These are phyloP conservation scores for Mucor sp. DNA, from an alignment of 371 early-diverging fungal species.

Conservation along the genomic window DNA sequence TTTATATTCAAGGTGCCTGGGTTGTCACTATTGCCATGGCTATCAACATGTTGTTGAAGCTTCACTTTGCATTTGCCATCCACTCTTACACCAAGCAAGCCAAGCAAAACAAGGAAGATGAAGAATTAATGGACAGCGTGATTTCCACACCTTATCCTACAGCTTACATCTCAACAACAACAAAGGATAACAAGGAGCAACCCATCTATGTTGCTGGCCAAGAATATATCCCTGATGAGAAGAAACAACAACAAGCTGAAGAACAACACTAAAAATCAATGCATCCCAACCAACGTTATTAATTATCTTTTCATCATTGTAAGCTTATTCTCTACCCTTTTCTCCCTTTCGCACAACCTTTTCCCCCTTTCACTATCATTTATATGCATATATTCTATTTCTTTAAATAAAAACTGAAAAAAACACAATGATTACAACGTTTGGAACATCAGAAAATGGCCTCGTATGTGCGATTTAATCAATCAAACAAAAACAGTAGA, in stretches of 20 bases:
- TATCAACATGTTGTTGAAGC: slow-evolving; percentile 42
- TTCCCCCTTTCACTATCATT: not conserved
- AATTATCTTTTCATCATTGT: not conserved
- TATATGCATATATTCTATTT: not conserved
- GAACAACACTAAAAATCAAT: not conserved
- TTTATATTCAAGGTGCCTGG: slow-evolving; percentile 35
- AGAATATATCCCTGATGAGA: slow-evolving; percentile 44
- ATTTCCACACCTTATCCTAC: slow-evolving; percentile 32
- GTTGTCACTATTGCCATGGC: slow-evolving; percentile 40
- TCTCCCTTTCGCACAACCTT: not conserved
- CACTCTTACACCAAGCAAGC: slow-evolving; percentile 35
- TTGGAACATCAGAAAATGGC: not conserved
- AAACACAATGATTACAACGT: not conserved
- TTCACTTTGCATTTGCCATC: slow-evolving; percentile 51
- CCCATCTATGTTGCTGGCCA: slow-evolving; percentile 47
- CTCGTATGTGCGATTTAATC: not conserved
- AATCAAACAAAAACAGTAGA: not conserved
- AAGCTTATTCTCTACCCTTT: not conserved
- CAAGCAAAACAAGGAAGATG: slow-evolving; percentile 8
- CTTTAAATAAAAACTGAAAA: not conserved
- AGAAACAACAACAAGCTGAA: slow-evolving; percentile 20
- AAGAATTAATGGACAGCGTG: slow-evolving; percentile 6
- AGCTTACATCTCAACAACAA: slow-evolving; percentile 12
- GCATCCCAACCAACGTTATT: not conserved
- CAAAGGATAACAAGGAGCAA: slow-evolving; percentile 21